A percentile compares a stretch with the other conserved stretches of the same genome.
These are phyloP conservation scores for Prunus mongolica DNA, from an alignment of 306 rosid genomes.

Conservation along the genomic window DNA sequence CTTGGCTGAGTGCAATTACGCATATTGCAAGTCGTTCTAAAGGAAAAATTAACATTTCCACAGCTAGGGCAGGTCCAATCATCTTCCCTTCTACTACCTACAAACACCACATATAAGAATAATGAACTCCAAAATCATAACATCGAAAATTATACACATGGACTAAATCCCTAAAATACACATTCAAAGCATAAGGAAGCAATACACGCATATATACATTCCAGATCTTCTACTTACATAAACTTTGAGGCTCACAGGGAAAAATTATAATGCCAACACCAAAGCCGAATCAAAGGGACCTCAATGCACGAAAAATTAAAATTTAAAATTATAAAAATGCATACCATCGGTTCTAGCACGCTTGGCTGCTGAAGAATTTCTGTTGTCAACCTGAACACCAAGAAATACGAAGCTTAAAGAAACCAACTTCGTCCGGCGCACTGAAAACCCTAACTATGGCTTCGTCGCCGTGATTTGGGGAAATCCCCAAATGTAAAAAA, in stretches of 20 bases:
- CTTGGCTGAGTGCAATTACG: slow-evolving; percentile 99
- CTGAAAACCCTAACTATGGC: slow-evolving; percentile 18
- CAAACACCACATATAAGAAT: slow-evolving; percentile 19
- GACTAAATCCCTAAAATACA: background rate
- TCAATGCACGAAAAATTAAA: background rate
- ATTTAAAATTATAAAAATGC: background rate
- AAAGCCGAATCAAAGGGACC: background rate
- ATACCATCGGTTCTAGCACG: slow-evolving; percentile 99
- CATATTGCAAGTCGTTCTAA: slow-evolving; percentile 98
- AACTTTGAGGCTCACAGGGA: background rate
- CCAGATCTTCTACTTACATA: background rate
- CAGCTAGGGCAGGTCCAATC: slow-evolving; percentile 99
- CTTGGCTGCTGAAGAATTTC: slow-evolving; percentile 94
- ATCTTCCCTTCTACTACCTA: slow-evolving; percentile 98
- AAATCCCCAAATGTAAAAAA: background rate
- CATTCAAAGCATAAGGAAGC: background rate
- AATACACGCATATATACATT: background rate
- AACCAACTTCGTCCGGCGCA: background rate
- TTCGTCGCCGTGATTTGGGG: background rate
- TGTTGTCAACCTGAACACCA: slow-evolving; percentile 72
- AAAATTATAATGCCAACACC: background rate
- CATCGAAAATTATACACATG: background rate
- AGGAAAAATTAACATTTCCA: slow-evolving; percentile 96
- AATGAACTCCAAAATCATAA: background rate
- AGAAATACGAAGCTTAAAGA: background rate